These are phyloP conservation scores for Vanderwaltozyma yarrowii DNA, from an alignment of 805 yeast genomes.

Conservation along the genomic window DNA sequence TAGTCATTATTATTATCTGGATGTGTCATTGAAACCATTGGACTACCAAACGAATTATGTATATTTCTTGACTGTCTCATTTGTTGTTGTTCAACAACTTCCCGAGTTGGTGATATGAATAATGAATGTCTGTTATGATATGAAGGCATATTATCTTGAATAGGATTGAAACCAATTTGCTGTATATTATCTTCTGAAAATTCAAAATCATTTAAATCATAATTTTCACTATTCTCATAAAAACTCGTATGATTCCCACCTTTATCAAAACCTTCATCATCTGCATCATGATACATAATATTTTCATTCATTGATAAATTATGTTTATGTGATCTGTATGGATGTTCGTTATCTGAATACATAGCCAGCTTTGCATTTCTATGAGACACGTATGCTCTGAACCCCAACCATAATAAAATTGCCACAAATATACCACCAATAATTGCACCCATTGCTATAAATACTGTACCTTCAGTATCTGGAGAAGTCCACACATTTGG, in stretches of 20 bases:
- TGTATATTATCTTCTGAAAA: neutral
- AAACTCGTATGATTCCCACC: neutral
- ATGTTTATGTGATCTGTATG: neutral
- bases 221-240: neutral
- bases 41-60: neutral
- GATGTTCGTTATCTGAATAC: slow-evolving; percentile 1
- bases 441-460: slow-evolving; percentile 68
- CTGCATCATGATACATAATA: neutral
- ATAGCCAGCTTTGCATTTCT: slow-evolving; percentile 36
- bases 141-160: slow-evolving; percentile 12
- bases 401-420: slow-evolving; percentile 42
- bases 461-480: slow-evolving; percentile 58
- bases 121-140: slow-evolving; percentile 29
- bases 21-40: neutral
- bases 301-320: neutral
- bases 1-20: slow-evolving; percentile 1
- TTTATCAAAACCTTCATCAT: neutral
- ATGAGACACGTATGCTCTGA: slow-evolving; percentile 39
- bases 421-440: slow-evolving; percentile 49
- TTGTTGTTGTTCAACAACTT: slow-evolving; percentile 44
- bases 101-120: slow-evolving; percentile 76
- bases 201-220: neutral
- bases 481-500: slow-evolving; percentile 48
- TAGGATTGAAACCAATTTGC: slow-evolving; percentile 8
- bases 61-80: slow-evolving; percentile 25